Evolutionary conservation across 495 filamentous ascomycete genomes (phyloP).

Genomic region (Chaetomium cochliodes): DNA sequence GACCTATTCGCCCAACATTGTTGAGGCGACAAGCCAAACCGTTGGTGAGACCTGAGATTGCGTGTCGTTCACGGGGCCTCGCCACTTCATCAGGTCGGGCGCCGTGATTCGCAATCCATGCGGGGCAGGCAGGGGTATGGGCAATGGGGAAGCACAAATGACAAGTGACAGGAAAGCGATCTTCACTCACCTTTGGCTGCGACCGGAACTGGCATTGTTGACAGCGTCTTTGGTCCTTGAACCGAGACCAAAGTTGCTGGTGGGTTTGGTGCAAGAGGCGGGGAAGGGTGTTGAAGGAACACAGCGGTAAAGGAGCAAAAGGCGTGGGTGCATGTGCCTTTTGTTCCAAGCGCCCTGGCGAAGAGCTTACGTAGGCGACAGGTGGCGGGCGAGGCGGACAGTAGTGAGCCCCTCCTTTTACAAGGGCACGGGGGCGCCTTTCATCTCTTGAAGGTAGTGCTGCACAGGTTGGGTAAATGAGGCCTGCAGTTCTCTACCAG

Average conservation of each 20-base stretch:
- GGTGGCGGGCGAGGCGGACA: background rate
- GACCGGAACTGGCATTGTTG: constrained; percentile 46
- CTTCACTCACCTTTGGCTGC: constrained; percentile 48
- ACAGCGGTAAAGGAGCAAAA: constrained; percentile 1
- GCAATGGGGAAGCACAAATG: constrained; percentile 22
- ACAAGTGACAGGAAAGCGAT: constrained; percentile 19
- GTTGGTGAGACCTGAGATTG: constrained; percentile 21
- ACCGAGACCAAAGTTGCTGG: constrained; percentile 1
- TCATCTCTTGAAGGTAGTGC: background rate
- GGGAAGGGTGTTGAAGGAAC: constrained; percentile 14
- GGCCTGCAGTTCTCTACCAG: no score
- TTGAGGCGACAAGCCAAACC: constrained; percentile 1
- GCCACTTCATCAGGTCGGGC: constrained; percentile 27
- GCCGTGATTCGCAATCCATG: constrained; percentile 26
- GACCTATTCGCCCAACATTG: background rate
- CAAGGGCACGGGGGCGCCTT: background rate
- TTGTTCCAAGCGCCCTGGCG: constrained; percentile 7
- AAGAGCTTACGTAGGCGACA: constrained; percentile 11
- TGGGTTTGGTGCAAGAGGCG: background rate
- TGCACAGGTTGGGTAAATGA: background rate
- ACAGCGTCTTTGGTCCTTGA: background rate
- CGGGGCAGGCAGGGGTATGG: constrained; percentile 29
- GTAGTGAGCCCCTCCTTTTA: background rate
- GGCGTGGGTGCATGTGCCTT: background rate
- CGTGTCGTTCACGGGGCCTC: constrained; percentile 29